Evolutionary conservation across 805 yeast species (phyloP).

Genomic region (Starmerella vaccinii): DNA sequence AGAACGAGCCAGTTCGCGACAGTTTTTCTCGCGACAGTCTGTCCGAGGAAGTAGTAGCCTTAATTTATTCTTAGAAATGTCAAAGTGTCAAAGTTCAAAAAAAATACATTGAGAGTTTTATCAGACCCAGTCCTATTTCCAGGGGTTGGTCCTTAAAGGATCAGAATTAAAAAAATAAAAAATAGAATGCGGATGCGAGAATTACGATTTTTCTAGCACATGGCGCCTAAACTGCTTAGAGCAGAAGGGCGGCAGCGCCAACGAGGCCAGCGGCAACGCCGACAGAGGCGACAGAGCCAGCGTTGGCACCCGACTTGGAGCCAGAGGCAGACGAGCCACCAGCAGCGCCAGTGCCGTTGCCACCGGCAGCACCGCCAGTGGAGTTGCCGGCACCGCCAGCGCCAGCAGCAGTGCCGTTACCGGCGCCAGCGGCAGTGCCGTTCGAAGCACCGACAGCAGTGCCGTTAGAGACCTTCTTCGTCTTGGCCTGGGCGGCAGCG

Average conservation of each 20-base stretch:
- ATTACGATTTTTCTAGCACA: neutral
- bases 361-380: neutral
- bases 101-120: no score
- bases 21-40: no score
- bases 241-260: conserved; percentile 21
- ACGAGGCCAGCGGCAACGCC: conserved; percentile 22
- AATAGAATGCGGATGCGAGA: conserved; percentile 2
- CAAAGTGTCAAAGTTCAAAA: no score
- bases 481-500: conserved; percentile 18
- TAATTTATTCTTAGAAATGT: no score
- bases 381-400: conserved; percentile 6
- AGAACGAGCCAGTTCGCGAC: no score
- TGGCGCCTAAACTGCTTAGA: conserved; percentile 13
- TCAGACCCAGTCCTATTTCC: no score
- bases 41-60: no score
- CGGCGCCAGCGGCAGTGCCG: conserved; percentile 7
- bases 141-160: no score
- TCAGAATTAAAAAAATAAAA: neutral
- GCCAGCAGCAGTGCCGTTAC: conserved; percentile 5
- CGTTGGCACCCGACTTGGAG: conserved; percentile 11
- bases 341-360: conserved; percentile 7
- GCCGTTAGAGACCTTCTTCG: conserved; percentile 5
- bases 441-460: conserved; percentile 3
- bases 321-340: conserved; percentile 25
- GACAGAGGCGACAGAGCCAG: conserved; percentile 14